phyloP scores from a whole-genome alignment of 1,139 yeast species.

The Yamadazyma friedrichii region DNA sequence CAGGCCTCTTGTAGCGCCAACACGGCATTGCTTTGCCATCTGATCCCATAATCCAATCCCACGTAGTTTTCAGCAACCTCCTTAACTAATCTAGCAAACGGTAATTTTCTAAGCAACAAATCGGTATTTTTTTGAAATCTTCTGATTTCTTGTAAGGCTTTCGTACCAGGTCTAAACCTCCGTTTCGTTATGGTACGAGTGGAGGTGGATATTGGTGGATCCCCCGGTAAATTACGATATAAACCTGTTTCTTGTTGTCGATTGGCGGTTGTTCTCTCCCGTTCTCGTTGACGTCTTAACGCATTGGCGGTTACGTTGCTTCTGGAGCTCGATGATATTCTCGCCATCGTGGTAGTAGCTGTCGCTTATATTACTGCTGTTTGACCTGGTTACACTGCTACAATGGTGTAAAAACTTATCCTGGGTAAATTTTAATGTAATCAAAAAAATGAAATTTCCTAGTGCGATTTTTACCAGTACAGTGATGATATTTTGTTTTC shows the following conservation, averaged over 20 bases:
- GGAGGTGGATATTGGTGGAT: conserved; percentile 31
- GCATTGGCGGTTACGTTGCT: conserved; percentile 10
- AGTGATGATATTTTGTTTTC: background rate
- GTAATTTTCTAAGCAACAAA: conserved; percentile 73
- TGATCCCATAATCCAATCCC: conserved; percentile 56
- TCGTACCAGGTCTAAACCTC: conserved; percentile 70
- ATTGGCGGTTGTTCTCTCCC: conserved; percentile 7
- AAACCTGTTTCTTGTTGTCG: conserved; percentile 10
- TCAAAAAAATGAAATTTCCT: background rate
- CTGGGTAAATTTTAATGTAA: too few species aligned
- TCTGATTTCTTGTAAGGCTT: conserved; percentile 76
- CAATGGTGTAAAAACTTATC: too few species aligned
- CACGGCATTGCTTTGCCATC: conserved; percentile 91
- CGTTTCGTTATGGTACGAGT: conserved; percentile 32
- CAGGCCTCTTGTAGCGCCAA: conserved; percentile 91
- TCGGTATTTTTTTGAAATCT: conserved; percentile 78
- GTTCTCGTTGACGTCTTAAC: conserved; percentile 19
- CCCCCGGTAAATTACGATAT: conserved; percentile 50
- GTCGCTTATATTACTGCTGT: too few species aligned
- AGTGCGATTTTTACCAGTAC: conserved; percentile 5
- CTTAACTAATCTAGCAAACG: conserved; percentile 84
- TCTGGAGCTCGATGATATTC: conserved; percentile 15
- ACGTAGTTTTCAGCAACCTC: conserved; percentile 76
- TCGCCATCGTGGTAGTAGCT: conserved; percentile 12
- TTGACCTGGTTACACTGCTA: too few species aligned